Evolutionary conservation across 1,284 basidiomycete species (phyloP), one percentile per base, ranked within the genome.

Genomic region (Rhodotorula sp.): DNA sequence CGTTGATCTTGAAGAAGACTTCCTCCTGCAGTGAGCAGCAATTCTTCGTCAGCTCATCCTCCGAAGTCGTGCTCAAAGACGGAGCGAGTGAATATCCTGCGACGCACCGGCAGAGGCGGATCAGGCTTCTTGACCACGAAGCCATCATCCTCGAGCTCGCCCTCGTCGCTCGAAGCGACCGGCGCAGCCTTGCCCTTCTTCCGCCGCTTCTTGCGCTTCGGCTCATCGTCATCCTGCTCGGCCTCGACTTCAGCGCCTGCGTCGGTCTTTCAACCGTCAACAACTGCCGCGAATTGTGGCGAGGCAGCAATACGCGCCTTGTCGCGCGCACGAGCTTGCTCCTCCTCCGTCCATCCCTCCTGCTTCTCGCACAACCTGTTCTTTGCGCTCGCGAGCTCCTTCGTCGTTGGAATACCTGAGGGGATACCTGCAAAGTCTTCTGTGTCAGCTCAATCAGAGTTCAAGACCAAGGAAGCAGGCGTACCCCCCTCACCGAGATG

Each of bases 1-100:
- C 90, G 81, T 96, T 94, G 64, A 97, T 85, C 56, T 90, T 87
- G 78, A 94, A 90, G 81, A 89, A 89, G 30, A 89, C 84, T 5
- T 83, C 83, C 29, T 89, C 86, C 91, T 93, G 69, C 36, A 20
- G 44, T 19, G 30, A 24, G n/a, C n/a, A 11, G 29, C 8, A 24
- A n/a, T n/a, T 39, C 15, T 48, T 7, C 10, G 27, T 49, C 2
- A 17, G 8, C 13, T 64, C 48, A 2, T 11, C 2, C 4, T 10
- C 24, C n/a, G 29, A n/a, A 24, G 32, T 7, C 2, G 32, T 19
- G 19, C 4, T 20, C 29, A 44, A 20, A 44, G 30, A 27, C 29
- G 46, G 30, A 19, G 9, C n/a, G 11, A 44, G 2, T 10, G 17
- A n/a, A 17, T 13, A 8, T 4, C 27, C 10, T 6, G 19, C 9